A percentile compares a stretch with the other conserved stretches of the same genome.
phyloP scores from a whole-genome alignment of 179 eudicot genomes.

The Camellia oleifera region DNA sequence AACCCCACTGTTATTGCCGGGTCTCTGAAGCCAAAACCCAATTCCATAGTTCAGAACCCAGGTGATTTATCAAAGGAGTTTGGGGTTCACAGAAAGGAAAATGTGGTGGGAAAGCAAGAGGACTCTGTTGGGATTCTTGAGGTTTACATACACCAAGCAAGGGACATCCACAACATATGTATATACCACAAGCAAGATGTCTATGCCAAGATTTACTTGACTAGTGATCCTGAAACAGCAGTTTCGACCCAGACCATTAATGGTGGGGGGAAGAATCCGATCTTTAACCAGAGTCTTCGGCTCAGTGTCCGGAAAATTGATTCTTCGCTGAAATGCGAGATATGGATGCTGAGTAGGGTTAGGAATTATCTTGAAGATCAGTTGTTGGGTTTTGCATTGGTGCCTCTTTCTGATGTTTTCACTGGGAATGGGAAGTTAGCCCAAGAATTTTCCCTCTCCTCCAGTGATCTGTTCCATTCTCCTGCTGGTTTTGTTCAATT shows the following conservation, averaged over 20 bases:
- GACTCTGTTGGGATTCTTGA: constrained; percentile 54
- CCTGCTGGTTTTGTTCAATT: constrained; percentile 58
- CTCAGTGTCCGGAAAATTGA: constrained; percentile 41
- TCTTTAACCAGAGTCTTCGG: constrained; percentile 48
- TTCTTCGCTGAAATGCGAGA: constrained; percentile 56
- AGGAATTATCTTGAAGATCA: constrained; percentile 68
- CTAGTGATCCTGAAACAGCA: constrained; percentile 56
- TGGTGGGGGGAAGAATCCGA: constrained; percentile 67
- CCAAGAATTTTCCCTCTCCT: constrained; percentile 50
- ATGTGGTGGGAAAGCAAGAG: constrained; percentile 17
- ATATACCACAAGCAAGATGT: constrained; percentile 95
- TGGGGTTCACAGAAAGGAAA: not conserved
- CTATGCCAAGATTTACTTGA: constrained; percentile 76
- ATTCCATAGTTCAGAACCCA: not conserved
- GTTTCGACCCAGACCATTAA: constrained; percentile 54
- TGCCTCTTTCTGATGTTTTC: constrained; percentile 54
- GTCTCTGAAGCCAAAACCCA: constrained; percentile 3
- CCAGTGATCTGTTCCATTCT: constrained; percentile 61
- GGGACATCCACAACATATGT: constrained; percentile 87
- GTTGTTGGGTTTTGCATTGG: constrained; percentile 57
- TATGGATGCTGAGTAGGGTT: constrained; percentile 77
- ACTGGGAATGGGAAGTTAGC: constrained; percentile 42
- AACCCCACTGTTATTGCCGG: not conserved
- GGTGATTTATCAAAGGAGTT: not conserved
- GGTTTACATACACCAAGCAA: constrained; percentile 74